phyloP scores from a whole-genome alignment of 2,329 filamentous ascomycete species.

The Pyrenophora seminiperda region DNA sequence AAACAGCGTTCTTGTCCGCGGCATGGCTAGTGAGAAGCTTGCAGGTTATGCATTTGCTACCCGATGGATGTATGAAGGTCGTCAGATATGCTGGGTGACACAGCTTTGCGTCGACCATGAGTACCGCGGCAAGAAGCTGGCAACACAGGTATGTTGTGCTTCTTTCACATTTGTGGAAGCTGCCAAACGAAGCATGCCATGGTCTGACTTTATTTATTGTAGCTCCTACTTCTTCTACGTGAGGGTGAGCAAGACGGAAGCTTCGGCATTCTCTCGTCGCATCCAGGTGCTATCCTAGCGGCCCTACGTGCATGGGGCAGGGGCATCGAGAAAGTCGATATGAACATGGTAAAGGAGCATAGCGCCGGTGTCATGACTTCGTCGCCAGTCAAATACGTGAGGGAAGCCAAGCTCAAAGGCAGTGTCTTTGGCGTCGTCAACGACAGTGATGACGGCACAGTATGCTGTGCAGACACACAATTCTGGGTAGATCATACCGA shows the following conservation, averaged over 20 bases:
- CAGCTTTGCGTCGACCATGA: neutral
- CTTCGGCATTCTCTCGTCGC: slow-evolving; percentile 3
- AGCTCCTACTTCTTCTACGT: neutral
- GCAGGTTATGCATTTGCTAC: neutral
- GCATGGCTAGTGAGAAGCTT: neutral
- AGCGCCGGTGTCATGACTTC: neutral
- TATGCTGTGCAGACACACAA: slow-evolving; percentile 2
- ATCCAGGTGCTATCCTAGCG: neutral
- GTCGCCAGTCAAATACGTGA: neutral
- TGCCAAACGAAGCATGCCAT: too few relatives aligned
- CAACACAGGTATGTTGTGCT: neutral
- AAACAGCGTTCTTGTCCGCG: neutral
- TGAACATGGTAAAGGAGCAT: neutral
- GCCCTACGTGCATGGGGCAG: neutral
- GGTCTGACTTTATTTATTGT: neutral
- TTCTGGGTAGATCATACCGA: slow-evolving; percentile 8
- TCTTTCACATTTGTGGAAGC: too few relatives aligned
- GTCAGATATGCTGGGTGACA: neutral
- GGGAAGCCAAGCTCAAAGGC: neutral
- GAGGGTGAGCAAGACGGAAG: neutral
- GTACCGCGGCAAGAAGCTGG: neutral
- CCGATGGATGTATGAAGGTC: neutral
- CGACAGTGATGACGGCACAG: neutral
- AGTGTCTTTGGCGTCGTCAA: neutral
- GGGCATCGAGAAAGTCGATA: neutral